phyloP scores from a whole-genome alignment of 345 rosid genomes.

The Kernera saxatilis region DNA sequence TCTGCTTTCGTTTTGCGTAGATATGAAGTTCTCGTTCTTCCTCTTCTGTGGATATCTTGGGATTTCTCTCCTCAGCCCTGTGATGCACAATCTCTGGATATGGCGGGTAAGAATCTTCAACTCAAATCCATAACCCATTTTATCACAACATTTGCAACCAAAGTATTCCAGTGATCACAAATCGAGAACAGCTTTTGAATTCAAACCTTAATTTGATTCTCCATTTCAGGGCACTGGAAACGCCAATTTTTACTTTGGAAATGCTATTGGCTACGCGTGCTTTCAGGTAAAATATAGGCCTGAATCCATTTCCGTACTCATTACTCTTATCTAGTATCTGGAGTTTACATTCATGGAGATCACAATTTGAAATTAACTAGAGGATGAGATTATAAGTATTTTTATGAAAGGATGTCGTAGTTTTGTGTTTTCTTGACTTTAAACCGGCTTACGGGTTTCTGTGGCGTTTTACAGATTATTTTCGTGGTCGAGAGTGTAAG shows the following conservation, averaged over 20 bases:
- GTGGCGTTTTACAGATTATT: slow-evolving; percentile 46
- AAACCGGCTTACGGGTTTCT: background rate
- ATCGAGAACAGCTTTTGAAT: background rate
- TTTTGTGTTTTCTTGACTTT: background rate
- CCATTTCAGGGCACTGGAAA: slow-evolving; percentile 87
- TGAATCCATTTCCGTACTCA: background rate
- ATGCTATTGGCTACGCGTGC: slow-evolving; percentile 89
- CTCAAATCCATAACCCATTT: background rate
- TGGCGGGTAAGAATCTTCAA: slow-evolving; percentile 70
- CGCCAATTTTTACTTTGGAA: slow-evolving; percentile 93
- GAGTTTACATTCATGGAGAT: background rate
- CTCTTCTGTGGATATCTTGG: slow-evolving; percentile 92
- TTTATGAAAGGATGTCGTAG: background rate
- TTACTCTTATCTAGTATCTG: background rate
- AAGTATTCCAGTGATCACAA: background rate
- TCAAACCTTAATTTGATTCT: background rate
- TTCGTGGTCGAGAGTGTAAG: slow-evolving; percentile 78
- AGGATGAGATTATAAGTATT: background rate
- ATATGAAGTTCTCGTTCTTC: slow-evolving; percentile 84
- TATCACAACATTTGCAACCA: background rate
- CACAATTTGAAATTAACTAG: background rate
- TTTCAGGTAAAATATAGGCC: slow-evolving; percentile 56
- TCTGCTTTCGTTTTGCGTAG: slow-evolving; percentile 29
- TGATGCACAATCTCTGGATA: slow-evolving; percentile 97
- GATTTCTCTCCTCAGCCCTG: slow-evolving; percentile 87